Percentiles rank a stretch among this genome's conserved stretches.
Evolutionary conservation across 768 basidiomycete genomes (phyloP).

Genomic region (Lentinula sp.): DNA sequence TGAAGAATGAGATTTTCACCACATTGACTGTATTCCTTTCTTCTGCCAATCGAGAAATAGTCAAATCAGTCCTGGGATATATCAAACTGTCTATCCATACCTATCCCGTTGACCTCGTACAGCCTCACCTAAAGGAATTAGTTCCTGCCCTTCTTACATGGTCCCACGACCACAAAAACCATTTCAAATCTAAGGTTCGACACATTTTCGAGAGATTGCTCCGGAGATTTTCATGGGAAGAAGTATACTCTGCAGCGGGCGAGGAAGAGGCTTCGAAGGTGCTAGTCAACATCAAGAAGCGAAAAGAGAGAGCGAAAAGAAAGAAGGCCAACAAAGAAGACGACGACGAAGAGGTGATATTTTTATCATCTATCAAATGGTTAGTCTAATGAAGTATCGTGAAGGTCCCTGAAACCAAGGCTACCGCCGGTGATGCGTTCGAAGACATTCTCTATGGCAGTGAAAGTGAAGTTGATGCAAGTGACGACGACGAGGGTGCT

Average conservation of each 20-base stretch:
- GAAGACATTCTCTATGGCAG: slow-evolving; percentile 97
- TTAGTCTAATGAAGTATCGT: slow-evolving; percentile 8
- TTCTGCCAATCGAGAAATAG: slow-evolving; percentile 94
- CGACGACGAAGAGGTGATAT: slow-evolving; percentile 51
- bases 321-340: slow-evolving; percentile 65
- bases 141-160: slow-evolving; percentile 84
- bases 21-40: slow-evolving; percentile 89
- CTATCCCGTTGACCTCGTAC: slow-evolving; percentile 62
- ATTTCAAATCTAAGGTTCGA: slow-evolving; percentile 94
- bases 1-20: slow-evolving; percentile 78
- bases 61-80: slow-evolving; percentile 94
- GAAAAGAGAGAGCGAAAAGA: slow-evolving; percentile 89
- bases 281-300: slow-evolving; percentile 89
- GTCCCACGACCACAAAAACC: slow-evolving; percentile 98
- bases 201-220: slow-evolving; percentile 97
- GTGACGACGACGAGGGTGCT: slow-evolving; percentile 50
- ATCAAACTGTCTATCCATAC: slow-evolving; percentile 91
- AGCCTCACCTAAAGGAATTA: slow-evolving; percentile 70
- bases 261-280: slow-evolving; percentile 86
- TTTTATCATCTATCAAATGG: background rate
- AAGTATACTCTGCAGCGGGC: slow-evolving; percentile 66
- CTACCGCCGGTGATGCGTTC: slow-evolving; percentile 78
- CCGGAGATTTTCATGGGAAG: slow-evolving; percentile 83
- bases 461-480: slow-evolving; percentile 82
- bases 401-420: slow-evolving; percentile 41